Percentiles rank a stretch among this genome's conserved stretches.
These are phyloP conservation scores for Aspergillus melleus DNA, from an alignment of 2,329 filamentous ascomycete genomes.

Conservation along the genomic window DNA sequence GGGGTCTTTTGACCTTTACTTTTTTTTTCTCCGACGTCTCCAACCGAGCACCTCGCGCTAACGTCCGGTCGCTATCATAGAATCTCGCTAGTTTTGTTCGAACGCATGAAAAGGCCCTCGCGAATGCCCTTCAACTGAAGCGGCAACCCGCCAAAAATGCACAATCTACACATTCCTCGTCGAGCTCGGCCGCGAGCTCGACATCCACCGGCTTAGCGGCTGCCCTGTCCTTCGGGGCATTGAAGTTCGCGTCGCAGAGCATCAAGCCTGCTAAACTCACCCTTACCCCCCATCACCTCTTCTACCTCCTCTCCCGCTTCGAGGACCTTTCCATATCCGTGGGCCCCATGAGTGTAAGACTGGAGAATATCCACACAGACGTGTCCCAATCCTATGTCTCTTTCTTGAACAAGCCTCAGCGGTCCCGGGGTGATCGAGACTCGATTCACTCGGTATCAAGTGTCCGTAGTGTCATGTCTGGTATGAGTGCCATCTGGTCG, in stretches of 20 bases:
- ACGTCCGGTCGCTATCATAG: conserved; percentile 48
- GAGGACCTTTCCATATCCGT: conserved; percentile 89
- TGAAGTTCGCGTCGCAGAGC: conserved; percentile 80
- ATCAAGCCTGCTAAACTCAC: conserved; percentile 89
- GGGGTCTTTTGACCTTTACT: not conserved
- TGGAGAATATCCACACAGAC: conserved; percentile 92
- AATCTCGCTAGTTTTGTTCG: conserved; percentile 95
- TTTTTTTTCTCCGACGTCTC: not conserved
- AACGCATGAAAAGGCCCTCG: conserved; percentile 94
- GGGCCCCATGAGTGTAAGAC: conserved; percentile 91
- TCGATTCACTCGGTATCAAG: conserved; percentile 96
- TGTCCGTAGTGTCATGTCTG: conserved; percentile 94
- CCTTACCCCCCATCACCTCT: conserved; percentile 92
- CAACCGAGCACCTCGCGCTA: conserved; percentile 2
- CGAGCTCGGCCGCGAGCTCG: conserved; percentile 63
- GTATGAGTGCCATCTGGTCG: conserved; percentile 91
- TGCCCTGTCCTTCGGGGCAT: conserved; percentile 80
- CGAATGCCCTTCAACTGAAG: conserved; percentile 88
- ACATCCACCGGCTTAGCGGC: conserved; percentile 73
- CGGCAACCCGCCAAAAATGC: conserved; percentile 69
- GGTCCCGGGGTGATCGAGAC: conserved; percentile 79
- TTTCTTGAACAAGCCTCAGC: conserved; percentile 81
- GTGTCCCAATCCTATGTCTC: conserved; percentile 88
- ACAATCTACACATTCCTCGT: conserved; percentile 51
- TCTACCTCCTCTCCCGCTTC: conserved; percentile 92